phyloP scores from a whole-genome alignment of 192 early-diverging fungal species.

The Helicostylum pulchrum region DNA sequence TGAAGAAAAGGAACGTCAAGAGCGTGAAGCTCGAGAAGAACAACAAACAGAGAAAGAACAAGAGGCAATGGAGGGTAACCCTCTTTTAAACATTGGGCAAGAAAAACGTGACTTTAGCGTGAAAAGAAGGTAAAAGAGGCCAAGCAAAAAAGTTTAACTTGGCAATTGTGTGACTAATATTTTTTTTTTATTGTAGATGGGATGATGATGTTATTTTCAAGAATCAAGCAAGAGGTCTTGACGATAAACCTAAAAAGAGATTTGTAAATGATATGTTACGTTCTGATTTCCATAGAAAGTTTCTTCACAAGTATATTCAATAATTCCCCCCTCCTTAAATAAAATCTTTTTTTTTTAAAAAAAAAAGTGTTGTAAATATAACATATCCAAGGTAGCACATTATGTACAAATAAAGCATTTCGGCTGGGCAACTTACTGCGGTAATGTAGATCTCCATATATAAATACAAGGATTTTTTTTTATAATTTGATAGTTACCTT shows the following conservation, averaged over 20 bases:
- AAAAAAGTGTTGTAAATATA: no score
- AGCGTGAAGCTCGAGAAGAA: slow-evolving; percentile 49
- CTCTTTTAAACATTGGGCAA: slow-evolving; percentile 61
- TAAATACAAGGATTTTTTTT: no score
- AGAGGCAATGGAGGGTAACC: slow-evolving; percentile 73
- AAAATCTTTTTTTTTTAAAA: no score
- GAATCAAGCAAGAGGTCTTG: slow-evolving; percentile 88
- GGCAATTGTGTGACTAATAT: not conserved
- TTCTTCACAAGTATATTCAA: slow-evolving; percentile 88
- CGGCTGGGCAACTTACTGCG: no score
- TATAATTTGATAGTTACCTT: no score
- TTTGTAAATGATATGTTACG: slow-evolving; percentile 97
- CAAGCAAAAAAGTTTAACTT: not conserved
- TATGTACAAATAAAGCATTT: no score
- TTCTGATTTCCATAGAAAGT: slow-evolving; percentile 95
- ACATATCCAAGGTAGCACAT: no score
- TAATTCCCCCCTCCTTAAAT: slow-evolving; percentile 33
- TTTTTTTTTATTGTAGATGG: slow-evolving; percentile 67
- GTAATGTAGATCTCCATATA: no score
- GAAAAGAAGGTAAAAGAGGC: slow-evolving; percentile 61
- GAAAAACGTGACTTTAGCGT: slow-evolving; percentile 68
- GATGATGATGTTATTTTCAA: slow-evolving; percentile 99
- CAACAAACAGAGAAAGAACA: slow-evolving; percentile 59
- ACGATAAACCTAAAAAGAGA: slow-evolving; percentile 86
- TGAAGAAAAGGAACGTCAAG: slow-evolving; percentile 84